Percentiles rank a stretch among this genome's conserved stretches.
Evolutionary conservation across 306 rosid genomes (phyloP).

Genomic region (Ammopiptanthus mongolicus): DNA sequence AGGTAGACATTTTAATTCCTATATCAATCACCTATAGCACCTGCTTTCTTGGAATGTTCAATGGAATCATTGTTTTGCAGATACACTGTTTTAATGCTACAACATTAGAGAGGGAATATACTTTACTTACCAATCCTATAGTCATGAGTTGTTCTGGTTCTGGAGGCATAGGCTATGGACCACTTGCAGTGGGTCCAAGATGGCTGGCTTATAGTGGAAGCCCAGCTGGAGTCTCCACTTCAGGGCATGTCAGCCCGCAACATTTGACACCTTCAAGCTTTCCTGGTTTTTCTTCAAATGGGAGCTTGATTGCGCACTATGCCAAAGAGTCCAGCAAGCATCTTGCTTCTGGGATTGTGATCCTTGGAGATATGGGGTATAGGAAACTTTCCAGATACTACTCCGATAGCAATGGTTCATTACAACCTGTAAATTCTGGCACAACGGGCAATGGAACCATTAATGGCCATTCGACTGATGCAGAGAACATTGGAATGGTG

Average conservation of each 20-base stretch:
- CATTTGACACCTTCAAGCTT: slow-evolving; percentile 65
- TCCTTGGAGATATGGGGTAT: slow-evolving; percentile 91
- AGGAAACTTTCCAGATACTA: slow-evolving; percentile 82
- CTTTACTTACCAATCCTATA: slow-evolving; percentile 76
- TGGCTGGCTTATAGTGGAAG: slow-evolving; percentile 97
- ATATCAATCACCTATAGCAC: neutral
- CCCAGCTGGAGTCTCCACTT: slow-evolving; percentile 43
- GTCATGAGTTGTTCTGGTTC: slow-evolving; percentile 53
- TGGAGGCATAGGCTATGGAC: slow-evolving; percentile 83
- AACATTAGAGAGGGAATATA: slow-evolving; percentile 74
- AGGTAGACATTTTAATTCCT: slow-evolving; percentile 45
- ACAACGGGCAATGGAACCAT: slow-evolving; percentile 52
- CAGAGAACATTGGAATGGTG: slow-evolving; percentile 83
- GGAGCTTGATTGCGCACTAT: slow-evolving; percentile 87
- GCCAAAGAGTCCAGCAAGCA: slow-evolving; percentile 98
- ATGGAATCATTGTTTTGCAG: slow-evolving; percentile 43
- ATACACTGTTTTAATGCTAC: slow-evolving; percentile 83
- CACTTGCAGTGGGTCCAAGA: slow-evolving; percentile 92
- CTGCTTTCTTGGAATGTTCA: slow-evolving; percentile 16
- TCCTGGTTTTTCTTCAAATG: slow-evolving; percentile 74
- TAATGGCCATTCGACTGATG: slow-evolving; percentile 57
- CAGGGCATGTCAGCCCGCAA: slow-evolving; percentile 71
- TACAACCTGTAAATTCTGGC: slow-evolving; percentile 47
- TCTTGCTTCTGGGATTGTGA: slow-evolving; percentile 82
- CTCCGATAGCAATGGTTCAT: slow-evolving; percentile 59